Conservation (phyloP, 257 asterid species). For the Fraxinus pennsylvanica region DNA sequence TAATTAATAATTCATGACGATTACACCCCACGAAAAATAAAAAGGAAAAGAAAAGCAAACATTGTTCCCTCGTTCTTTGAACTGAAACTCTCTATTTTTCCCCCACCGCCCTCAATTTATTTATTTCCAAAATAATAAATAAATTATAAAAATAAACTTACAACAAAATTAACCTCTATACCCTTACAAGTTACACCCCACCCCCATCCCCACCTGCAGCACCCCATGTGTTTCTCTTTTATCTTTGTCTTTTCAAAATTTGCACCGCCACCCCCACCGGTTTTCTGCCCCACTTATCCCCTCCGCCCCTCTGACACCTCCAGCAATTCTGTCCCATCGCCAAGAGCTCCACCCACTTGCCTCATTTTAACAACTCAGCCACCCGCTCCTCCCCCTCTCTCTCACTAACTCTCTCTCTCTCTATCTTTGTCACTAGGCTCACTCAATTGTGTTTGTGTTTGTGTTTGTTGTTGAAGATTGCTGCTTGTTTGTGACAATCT, state of each 20-base stretch:
- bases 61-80: conserved; percentile 22
- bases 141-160: conserved; percentile 43
- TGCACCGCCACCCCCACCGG: conserved; percentile 32
- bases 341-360: conserved; percentile 29
- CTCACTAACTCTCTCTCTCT: not conserved
- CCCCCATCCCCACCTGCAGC: no score
- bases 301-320: conserved; percentile 41
- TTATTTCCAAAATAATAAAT: conserved; percentile 55
- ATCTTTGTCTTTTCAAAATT: conserved; percentile 6
- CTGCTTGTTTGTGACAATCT: conserved; percentile 66
- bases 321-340: conserved; percentile 36
- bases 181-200: conserved; percentile 4
- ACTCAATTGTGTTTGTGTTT: not conserved
- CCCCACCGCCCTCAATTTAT: conserved; percentile 34
- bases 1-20: conserved; percentile 43
- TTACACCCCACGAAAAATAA: conserved; percentile 50
- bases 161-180: conserved; percentile 19
- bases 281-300: conserved; percentile 31
- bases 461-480: conserved; percentile 44
- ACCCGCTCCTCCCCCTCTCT: not conserved
- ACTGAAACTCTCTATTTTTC: conserved; percentile 26
- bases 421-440: conserved; percentile 8
- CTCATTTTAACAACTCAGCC: conserved; percentile 25
- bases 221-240: not conserved
- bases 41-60: conserved; percentile 26